Base-by-base conservation (phyloP, 192 early-diverging fungal species). In the Backusella circina region DNA sequence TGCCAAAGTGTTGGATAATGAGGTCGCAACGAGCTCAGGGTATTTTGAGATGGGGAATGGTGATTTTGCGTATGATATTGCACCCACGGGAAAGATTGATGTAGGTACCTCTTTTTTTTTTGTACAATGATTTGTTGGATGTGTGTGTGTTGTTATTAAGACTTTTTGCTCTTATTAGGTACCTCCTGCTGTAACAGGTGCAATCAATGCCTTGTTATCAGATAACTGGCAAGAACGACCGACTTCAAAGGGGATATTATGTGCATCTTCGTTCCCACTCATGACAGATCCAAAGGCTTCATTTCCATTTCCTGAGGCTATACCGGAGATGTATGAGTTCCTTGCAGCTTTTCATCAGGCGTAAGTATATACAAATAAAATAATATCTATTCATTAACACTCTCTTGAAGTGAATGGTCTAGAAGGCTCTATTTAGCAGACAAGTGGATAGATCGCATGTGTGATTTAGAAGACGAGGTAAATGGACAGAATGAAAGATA, bases 261-360 rank as follows among this genome's bases (percentile, higher is more conserved):
- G 71, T 39, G 81, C 86, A 15, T 84, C 88, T 0, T 61, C 54
- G 3, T 83, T 86, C 30, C 85, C 86, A 0, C 75, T 77, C 4
- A 86, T 84, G 47, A 79, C 83, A 32, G 82, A 86, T 16, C 78
- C 83, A 4, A 71, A 57, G 4, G 78, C 77, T 16, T 79, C 85
- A 5, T 79, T 86, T 37, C 87, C 86, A 39, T 79, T 90, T 41
- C 82, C 81, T 7, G 73, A 78, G 10, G 65, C 81, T 32, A 82
- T 90, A 37, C 79, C 86, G 0, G 88, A 90, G 61, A 86, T 90
- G 68, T 90, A 90, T 65, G 87, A 88, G 5, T 90, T 85, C 65
- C 65, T 88, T 39, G 84, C 88, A 0, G 79, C 78, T 51, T 88
- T 90, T 69, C 81, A 87, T 51, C 50, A 70, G 47, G 82, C 81